Percentiles rank a stretch among this genome's conserved stretches.
These are phyloP conservation scores for Eucalyptus leucophloia DNA, from an alignment of 345 rosid genomes.

Conservation along the genomic window DNA sequence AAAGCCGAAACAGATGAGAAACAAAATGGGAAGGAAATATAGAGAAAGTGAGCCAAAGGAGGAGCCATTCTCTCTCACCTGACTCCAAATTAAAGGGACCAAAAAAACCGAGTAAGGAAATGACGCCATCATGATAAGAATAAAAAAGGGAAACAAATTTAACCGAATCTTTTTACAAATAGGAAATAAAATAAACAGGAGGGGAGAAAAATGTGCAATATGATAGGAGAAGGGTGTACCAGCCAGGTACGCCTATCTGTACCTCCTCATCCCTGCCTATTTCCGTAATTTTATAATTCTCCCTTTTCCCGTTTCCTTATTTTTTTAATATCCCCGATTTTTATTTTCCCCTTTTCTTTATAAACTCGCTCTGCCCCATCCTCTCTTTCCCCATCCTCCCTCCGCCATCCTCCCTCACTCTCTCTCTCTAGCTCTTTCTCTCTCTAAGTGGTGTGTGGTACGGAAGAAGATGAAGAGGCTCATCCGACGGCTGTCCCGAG, in stretches of 20 bases:
- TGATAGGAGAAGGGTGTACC: neutral
- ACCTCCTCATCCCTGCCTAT: neutral
- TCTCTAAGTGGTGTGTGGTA: neutral
- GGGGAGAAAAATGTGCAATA: neutral
- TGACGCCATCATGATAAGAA: neutral
- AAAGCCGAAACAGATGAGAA: neutral
- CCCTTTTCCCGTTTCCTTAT: neutral
- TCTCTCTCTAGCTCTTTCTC: neutral
- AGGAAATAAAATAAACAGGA: neutral
- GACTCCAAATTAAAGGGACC: neutral
- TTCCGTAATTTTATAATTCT: neutral
- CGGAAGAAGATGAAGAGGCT: constrained; percentile 55
- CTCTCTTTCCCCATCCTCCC: neutral
- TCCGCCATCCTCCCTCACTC: accelerated
- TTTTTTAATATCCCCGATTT: neutral
- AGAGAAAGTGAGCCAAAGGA: neutral
- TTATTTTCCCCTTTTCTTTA: neutral
- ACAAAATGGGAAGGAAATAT: neutral
- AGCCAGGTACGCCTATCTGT: neutral
- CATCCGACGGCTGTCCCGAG: constrained; percentile 81
- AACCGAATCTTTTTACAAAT: neutral
- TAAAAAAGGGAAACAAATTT: neutral
- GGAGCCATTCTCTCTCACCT: neutral
- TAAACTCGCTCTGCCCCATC: neutral
- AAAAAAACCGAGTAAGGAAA: neutral